Evolutionary conservation across 805 yeast species (phyloP).

Genomic region (Wickerhamiella hasegawae): DNA sequence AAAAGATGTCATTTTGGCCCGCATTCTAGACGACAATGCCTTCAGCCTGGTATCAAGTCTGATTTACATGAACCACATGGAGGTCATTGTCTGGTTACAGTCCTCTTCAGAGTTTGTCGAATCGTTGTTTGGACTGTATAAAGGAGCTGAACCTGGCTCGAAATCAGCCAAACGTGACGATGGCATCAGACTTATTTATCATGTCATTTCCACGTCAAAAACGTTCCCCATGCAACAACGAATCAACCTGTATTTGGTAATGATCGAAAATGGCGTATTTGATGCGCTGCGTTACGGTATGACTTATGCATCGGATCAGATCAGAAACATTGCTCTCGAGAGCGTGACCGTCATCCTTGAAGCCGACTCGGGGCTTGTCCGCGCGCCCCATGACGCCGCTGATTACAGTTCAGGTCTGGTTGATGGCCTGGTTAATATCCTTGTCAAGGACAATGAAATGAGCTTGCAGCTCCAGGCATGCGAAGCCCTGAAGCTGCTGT

Average conservation of each 20-base stretch:
- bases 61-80: slow-evolving; percentile 53
- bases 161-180: too few species aligned
- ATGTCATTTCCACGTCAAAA: slow-evolving; percentile 62
- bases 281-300: slow-evolving; percentile 59
- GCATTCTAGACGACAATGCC: slow-evolving; percentile 68
- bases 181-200: slow-evolving; percentile 67
- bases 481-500: slow-evolving; percentile 62
- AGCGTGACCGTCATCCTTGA: slow-evolving; percentile 66
- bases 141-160: too few species aligned
- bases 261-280: slow-evolving; percentile 56
- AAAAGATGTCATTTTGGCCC: slow-evolving; percentile 72
- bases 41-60: slow-evolving; percentile 49
- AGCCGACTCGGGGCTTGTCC: slow-evolving; percentile 57
- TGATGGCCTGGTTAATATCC: slow-evolving; percentile 33
- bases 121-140: slow-evolving; percentile 17
- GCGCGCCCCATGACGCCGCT: too few species aligned
- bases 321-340: slow-evolving; percentile 64
- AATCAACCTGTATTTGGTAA: slow-evolving; percentile 42
- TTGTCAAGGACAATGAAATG: slow-evolving; percentile 45
- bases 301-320: slow-evolving; percentile 29
- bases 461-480: slow-evolving; percentile 70
- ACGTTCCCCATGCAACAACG: slow-evolving; percentile 44
- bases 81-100: slow-evolving; percentile 43
- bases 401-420: slow-evolving; percentile 6
- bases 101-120: slow-evolving; percentile 38